Evolutionary conservation across 139 green algal species (phyloP), one percentile per base, ranked within the genome.

Genomic region (Raphidocelis subcapitata): DNA sequence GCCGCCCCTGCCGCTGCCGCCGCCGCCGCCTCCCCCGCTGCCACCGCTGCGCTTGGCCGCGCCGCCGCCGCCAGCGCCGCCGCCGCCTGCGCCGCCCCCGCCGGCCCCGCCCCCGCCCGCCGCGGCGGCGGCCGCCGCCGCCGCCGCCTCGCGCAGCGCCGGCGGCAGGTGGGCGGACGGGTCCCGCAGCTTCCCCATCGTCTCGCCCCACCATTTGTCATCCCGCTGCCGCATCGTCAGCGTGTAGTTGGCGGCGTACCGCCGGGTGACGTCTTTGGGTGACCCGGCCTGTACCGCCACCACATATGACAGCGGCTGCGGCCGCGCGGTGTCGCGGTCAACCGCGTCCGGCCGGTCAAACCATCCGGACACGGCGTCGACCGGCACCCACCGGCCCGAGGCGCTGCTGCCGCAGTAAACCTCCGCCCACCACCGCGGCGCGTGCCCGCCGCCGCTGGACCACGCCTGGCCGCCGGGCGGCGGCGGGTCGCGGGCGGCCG

Each of bases 331-430:
- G 26, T 70, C 47, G 5, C 12, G 54, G 49, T 81, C 78, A 35
- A 87, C 72, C 2, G 32, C 24, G 14, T 69, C 41, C 2, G 79
- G 67, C 60, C 67, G 77, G 79, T 97, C 92, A 35, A 94, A 69
- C 47, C 77, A 86, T 2, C 84, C 87, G 15, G 76, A 75, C 0
- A 86, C 44, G 0, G 81, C 85, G 60, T 97, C 89, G 44, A 92
- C 87, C 72, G 92, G 87, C 64, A 95, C 82, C 93, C 93, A 98
- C 35, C 85, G 74, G 36, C 90, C 88, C 29, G 28, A 14, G 20
- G 65, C 74, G 32, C 62, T 69, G 15, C 75, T 73, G 18, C 87
- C 90, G 49, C 86, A 94, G 64, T 89, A 97, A 37, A 97, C 93
- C 78, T 97, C 92, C 3, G 82, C 82, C 91, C 92, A 97, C 65